Evolutionary conservation across 1,284 basidiomycete genomes (phyloP).

Genomic region (Ustanciosporium gigantosporum): DNA sequence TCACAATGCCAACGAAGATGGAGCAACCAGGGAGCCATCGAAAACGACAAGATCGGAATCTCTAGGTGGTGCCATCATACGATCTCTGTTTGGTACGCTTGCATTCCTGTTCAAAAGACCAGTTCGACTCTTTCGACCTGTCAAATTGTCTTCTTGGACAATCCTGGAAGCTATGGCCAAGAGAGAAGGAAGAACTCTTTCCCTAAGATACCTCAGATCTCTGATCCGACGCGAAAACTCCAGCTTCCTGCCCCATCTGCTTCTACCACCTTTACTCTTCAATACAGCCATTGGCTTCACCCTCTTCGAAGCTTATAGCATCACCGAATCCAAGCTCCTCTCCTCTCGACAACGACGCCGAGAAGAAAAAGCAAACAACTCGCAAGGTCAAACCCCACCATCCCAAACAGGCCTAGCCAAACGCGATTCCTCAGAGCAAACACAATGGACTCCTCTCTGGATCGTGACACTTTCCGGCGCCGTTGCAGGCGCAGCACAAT

Average conservation of each 20-base stretch:
- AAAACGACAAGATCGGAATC: constrained; percentile 42
- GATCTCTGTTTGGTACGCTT: constrained; percentile 58
- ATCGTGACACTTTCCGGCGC: constrained; percentile 57
- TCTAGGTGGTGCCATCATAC: constrained; percentile 46
- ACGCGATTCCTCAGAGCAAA: not conserved
- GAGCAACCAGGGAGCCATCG: too few relatives aligned
- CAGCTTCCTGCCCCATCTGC: constrained; percentile 38
- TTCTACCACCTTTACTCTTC: constrained; percentile 60
- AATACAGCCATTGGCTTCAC: constrained; percentile 61
- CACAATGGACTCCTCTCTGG: constrained; percentile 44
- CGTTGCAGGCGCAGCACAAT: constrained; percentile 62
- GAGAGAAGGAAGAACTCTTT: constrained; percentile 57
- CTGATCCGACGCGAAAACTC: constrained; percentile 55
- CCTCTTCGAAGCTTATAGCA: constrained; percentile 59
- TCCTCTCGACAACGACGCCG: not conserved
- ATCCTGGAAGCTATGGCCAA: constrained; percentile 61
- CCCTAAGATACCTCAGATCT: constrained; percentile 56
- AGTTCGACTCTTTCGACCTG: constrained; percentile 61
- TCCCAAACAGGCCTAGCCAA: not conserved
- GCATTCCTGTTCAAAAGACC: constrained; percentile 62
- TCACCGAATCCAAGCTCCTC: constrained; percentile 45
- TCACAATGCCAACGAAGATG: too few relatives aligned
- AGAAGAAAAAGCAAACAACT: not conserved
- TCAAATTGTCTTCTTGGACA: constrained; percentile 60
- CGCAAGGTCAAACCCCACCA: not conserved